Base-by-base conservation (phyloP, 139 green algal genomes). In the Coccomyxa sp. region DNA sequence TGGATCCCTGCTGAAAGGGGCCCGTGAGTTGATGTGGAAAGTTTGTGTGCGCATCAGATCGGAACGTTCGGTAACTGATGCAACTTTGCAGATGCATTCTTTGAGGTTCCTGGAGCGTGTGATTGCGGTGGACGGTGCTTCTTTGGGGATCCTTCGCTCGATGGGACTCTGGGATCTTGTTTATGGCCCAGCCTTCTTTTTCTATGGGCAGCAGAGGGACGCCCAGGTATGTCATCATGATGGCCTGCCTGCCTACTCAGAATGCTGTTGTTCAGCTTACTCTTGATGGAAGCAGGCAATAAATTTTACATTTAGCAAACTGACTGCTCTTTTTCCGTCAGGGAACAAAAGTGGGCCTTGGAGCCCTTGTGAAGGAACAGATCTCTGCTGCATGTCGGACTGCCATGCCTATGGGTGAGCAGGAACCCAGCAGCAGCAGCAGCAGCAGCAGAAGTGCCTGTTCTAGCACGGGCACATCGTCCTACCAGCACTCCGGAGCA, bases 131-230 rank as follows among this genome's bases (percentile, higher is more conserved):
- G 68, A 83, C 11, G 79, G 79, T 25, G 30, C 32, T 16, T 30
- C 67, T 0, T 45, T 88, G 1, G 21, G 67, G 9, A 30, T 59
- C 0, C n/a, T 83, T 14, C 71, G 76, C 18, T 31, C 23, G 32
- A 58, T 79, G 58, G 84, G 84, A 0, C 27, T 91, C 11, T 91
- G 88, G 88, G 82, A 82, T 13, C n/a, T 88, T 27, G 57, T 78
- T 0, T 86, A 84, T 15, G 84, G 88, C 0, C 32, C 80, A 3
- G 38, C 71, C 3, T 91, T 88, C 66, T 88, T 91, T 58, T 85
- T 84, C 31, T 81, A 82, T 77, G 77, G 86, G 13, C 18, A 71
- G 27, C 63, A 67, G 51, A 23, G 76, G 32, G 15, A 27, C 79
- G 0, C 28, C 27, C 79, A 76, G 31, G 79, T 82, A n/a, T 45